phyloP scores from a whole-genome alignment of 2,329 filamentous ascomycete genomes.

The Dactylellina sp. region DNA sequence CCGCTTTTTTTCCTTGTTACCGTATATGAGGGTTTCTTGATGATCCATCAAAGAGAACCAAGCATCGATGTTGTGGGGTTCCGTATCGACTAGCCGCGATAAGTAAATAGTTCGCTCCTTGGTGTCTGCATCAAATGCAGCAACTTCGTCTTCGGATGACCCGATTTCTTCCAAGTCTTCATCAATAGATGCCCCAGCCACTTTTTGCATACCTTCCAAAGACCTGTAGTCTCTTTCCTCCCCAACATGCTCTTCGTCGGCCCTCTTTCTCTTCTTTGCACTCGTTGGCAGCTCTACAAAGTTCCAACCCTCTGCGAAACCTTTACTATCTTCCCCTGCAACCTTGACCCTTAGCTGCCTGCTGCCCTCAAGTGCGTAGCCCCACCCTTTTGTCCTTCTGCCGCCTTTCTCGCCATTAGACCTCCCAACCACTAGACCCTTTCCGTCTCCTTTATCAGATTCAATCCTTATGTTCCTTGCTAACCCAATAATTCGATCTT shows the following conservation, averaged over 20 bases:
- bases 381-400: conserved; percentile 39
- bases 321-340: conserved; percentile 51
- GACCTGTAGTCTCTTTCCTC: conserved; percentile 40
- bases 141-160: conserved; percentile 38
- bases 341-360: conserved; percentile 56
- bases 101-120: conserved; percentile 60
- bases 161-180: conserved; percentile 46
- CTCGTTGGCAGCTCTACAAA: conserved; percentile 58
- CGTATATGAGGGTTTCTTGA: conserved; percentile 75
- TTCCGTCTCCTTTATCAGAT: conserved; percentile 65
- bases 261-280: conserved; percentile 38
- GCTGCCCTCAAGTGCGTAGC: conserved; percentile 58
- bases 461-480: conserved; percentile 74
- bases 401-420: conserved; percentile 32
- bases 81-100: conserved; percentile 70
- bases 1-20: conserved; percentile 61
- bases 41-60: conserved; percentile 85
- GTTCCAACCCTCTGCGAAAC: conserved; percentile 58
- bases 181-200: conserved; percentile 39
- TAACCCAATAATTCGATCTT: conserved; percentile 78
- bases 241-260: conserved; percentile 9
- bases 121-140: conserved; percentile 37
- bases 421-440: conserved; percentile 60
- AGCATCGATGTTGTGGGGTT: conserved; percentile 74
- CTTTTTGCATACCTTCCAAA: conserved; percentile 43